These are phyloP conservation scores for Nicotiana paniculata DNA, from an alignment of 257 asterid genomes.

Conservation along the genomic window DNA sequence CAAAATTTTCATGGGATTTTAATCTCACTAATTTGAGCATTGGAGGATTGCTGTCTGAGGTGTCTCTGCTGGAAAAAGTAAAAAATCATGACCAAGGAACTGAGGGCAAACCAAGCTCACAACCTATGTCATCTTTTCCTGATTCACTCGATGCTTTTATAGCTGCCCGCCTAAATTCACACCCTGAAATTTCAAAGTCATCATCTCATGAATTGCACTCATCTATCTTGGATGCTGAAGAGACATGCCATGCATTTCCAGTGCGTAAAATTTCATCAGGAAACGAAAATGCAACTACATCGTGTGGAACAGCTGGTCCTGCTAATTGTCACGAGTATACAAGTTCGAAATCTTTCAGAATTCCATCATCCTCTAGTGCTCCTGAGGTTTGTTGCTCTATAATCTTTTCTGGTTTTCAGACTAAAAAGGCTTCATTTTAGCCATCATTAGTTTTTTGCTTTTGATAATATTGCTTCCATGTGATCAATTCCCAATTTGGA, in stretches of 20 bases:
- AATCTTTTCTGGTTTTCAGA: neutral
- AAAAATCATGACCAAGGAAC: slow-evolving; percentile 21
- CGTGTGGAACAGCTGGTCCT: slow-evolving; percentile 19
- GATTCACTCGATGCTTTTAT: slow-evolving; percentile 38
- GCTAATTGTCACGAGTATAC: slow-evolving; percentile 14
- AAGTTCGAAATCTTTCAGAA: slow-evolving; percentile 17
- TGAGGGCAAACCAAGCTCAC: slow-evolving; percentile 34
- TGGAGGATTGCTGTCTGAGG: slow-evolving; percentile 76
- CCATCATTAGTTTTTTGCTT: neutral
- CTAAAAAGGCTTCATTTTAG: neutral
- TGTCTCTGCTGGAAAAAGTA: slow-evolving; percentile 46
- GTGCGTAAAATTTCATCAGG: slow-evolving; percentile 34
- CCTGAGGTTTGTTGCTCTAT: slow-evolving; percentile 32
- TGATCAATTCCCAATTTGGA: neutral
- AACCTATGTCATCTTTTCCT: slow-evolving; percentile 19
- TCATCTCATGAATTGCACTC: slow-evolving; percentile 35
- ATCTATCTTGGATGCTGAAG: slow-evolving; percentile 86
- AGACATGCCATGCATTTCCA: slow-evolving; percentile 89
- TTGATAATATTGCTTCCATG: neutral
- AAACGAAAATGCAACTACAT: slow-evolving; percentile 20
- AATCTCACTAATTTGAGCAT: slow-evolving; percentile 57
- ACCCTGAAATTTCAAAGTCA: slow-evolving; percentile 29
- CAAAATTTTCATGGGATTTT: slow-evolving; percentile 57
- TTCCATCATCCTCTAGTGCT: slow-evolving; percentile 11
- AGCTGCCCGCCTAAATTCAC: slow-evolving; percentile 29